A percentile compares a stretch with the other conserved stretches of the same genome.
These are phyloP conservation scores for Rhododendron williamsianum DNA, from an alignment of 148 eudicot species.

Conservation along the genomic window DNA sequence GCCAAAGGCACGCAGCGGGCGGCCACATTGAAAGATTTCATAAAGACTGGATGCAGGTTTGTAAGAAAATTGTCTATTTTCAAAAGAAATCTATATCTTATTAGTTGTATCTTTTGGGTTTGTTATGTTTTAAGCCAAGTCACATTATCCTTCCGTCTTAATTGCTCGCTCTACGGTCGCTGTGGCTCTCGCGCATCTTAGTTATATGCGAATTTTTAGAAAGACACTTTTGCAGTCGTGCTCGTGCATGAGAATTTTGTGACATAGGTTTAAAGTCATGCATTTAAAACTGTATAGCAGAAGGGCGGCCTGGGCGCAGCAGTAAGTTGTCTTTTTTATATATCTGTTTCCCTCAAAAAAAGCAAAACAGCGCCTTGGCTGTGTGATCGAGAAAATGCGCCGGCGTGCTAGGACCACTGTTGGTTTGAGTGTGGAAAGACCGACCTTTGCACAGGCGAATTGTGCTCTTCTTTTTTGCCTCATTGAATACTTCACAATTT, in stretches of 20 bases:
- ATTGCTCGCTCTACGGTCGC: neutral
- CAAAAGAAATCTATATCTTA: neutral
- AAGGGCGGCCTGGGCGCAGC: neutral
- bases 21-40: constrained; percentile 71
- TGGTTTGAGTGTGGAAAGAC: neutral
- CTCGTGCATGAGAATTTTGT: neutral
- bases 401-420: no score
- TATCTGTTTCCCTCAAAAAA: neutral
- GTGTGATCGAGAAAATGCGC: neutral
- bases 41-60: constrained; percentile 94
- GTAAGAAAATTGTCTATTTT: neutral
- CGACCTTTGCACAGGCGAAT: neutral
- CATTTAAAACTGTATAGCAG: neutral
- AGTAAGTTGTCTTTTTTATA: no score
- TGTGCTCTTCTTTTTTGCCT: neutral
- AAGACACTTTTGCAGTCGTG: neutral
- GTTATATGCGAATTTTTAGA: neutral
- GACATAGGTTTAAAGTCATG: neutral
- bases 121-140: neutral
- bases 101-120: neutral
- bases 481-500: neutral
- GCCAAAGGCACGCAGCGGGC: constrained; percentile 95
- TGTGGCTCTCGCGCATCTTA: neutral
- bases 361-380: neutral
- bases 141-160: neutral